Percentiles rank a stretch among this genome's conserved stretches.
Evolutionary conservation across 805 yeast genomes (phyloP).

Genomic region (Aciculoconidium aculeatum): DNA sequence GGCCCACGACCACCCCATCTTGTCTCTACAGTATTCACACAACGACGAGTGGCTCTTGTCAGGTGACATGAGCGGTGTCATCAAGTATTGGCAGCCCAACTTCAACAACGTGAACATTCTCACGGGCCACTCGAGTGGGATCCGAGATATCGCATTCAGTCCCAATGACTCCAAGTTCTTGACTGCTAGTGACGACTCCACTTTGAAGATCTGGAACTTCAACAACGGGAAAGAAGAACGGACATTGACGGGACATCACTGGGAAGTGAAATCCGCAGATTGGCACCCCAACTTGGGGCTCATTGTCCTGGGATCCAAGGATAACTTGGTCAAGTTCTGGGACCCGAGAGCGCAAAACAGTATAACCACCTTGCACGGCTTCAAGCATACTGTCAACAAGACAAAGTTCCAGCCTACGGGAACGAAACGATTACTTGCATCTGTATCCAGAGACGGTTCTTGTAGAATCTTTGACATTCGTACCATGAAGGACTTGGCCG

Average conservation of each 20-base stretch:
- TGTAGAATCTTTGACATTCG: constrained; percentile 84
- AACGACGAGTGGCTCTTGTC: constrained; percentile 91
- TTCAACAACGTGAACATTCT: constrained; percentile 89
- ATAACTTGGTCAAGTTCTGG: constrained; percentile 89
- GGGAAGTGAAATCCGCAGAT: constrained; percentile 97
- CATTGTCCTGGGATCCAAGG: constrained; percentile 90
- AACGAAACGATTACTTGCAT: constrained; percentile 65
- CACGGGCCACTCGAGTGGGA: constrained; percentile 69
- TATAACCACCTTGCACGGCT: constrained; percentile 79
- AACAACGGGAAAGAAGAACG: constrained; percentile 81
- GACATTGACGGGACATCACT: constrained; percentile 83
- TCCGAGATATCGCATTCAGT: constrained; percentile 82
- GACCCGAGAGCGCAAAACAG: constrained; percentile 82
- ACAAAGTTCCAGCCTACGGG: constrained; percentile 84
- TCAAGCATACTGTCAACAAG: constrained; percentile 88
- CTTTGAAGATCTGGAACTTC: constrained; percentile 91
- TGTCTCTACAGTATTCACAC: constrained; percentile 75
- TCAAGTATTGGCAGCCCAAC: constrained; percentile 97
- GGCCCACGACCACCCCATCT: constrained; percentile 90
- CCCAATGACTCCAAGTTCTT: constrained; percentile 89
- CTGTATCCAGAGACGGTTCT: constrained; percentile 84
- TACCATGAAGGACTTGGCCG: constrained; percentile 69
- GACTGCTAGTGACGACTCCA: constrained; percentile 91
- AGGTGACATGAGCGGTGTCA: constrained; percentile 87
- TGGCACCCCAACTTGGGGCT: constrained; percentile 93